Conservation (phyloP, 352 stramenopile genomes). For the Pythium aphanidermatum region DNA sequence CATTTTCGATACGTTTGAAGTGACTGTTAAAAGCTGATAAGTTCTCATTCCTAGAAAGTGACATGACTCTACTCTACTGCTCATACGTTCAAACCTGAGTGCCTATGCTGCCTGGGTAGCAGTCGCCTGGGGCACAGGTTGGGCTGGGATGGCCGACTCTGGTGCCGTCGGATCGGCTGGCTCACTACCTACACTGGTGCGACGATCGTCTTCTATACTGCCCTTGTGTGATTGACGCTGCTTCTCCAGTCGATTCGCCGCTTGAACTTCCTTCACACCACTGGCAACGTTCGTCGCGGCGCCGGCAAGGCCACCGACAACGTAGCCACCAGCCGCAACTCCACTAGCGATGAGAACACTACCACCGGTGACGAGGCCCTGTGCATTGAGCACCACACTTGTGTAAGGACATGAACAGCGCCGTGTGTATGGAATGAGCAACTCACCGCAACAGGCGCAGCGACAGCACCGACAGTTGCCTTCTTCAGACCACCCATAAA, state of each 20-base stretch:
- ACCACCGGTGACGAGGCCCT: conserved; percentile 73
- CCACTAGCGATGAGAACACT: conserved; percentile 70
- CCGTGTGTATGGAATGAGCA: too few relatives aligned
- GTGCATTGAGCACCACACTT: neutral
- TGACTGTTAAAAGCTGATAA: neutral
- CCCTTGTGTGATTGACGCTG: conserved; percentile 12
- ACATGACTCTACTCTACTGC: neutral
- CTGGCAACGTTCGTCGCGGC: conserved; percentile 78
- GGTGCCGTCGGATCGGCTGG: neutral
- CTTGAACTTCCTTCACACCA: conserved; percentile 76
- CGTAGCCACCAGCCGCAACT: conserved; percentile 66
- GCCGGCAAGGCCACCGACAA: conserved; percentile 78
- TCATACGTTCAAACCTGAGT: too few relatives aligned
- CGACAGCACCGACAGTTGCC: conserved; percentile 73
- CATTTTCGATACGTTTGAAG: neutral
- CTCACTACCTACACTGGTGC: conserved; percentile 3
- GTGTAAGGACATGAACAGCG: too few relatives aligned
- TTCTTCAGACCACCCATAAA: conserved; percentile 86
- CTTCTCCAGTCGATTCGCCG: conserved; percentile 68
- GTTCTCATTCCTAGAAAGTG: neutral
- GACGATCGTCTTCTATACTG: conserved; percentile 11
- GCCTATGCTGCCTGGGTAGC: neutral
- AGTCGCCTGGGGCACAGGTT: neutral
- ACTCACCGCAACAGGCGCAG: conserved; percentile 67
- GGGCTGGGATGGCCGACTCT: neutral